phyloP scores from a whole-genome alignment of 441 rosid species.

The Geranium incanum region DNA sequence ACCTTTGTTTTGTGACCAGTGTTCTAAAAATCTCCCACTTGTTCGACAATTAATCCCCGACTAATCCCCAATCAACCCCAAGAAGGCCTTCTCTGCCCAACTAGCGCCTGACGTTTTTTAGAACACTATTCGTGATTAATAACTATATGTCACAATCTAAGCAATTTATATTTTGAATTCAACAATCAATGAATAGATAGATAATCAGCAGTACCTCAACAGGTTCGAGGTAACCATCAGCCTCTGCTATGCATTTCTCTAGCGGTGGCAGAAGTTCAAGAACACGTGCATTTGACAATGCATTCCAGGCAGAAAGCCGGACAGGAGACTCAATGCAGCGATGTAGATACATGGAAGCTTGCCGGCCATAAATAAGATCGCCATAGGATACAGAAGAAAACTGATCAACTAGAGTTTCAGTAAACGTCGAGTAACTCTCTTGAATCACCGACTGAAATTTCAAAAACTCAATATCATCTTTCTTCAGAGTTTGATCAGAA shows the following conservation, averaged over 20 bases:
- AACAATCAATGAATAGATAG: conserved; percentile 2
- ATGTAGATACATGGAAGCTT: conserved; percentile 69
- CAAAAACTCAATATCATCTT: conserved; percentile 33
- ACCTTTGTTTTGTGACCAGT: not conserved
- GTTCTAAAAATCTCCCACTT: too few species aligned
- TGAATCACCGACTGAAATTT: conserved; percentile 67
- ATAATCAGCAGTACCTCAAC: conserved; percentile 47
- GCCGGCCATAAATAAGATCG: conserved; percentile 67
- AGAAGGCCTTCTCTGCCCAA: too few species aligned
- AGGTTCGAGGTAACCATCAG: conserved; percentile 78
- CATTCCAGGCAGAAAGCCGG: conserved; percentile 70
- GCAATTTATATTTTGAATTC: not conserved
- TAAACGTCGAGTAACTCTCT: conserved; percentile 64
- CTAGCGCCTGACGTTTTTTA: too few species aligned
- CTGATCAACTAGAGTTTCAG: conserved; percentile 78
- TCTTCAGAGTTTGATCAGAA: conserved; percentile 15
- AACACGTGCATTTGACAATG: conserved; percentile 52
- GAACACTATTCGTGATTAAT: too few species aligned
- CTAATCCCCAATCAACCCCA: too few species aligned
- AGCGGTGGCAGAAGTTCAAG: conserved; percentile 79
- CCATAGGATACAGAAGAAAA: conserved; percentile 83
- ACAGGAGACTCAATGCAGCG: conserved; percentile 51
- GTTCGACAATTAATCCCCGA: too few species aligned
- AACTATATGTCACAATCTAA: not conserved
- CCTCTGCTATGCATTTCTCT: conserved; percentile 54